phyloP scores from a whole-genome alignment of 495 filamentous ascomycete species.

The Podospora anserina region DNA sequence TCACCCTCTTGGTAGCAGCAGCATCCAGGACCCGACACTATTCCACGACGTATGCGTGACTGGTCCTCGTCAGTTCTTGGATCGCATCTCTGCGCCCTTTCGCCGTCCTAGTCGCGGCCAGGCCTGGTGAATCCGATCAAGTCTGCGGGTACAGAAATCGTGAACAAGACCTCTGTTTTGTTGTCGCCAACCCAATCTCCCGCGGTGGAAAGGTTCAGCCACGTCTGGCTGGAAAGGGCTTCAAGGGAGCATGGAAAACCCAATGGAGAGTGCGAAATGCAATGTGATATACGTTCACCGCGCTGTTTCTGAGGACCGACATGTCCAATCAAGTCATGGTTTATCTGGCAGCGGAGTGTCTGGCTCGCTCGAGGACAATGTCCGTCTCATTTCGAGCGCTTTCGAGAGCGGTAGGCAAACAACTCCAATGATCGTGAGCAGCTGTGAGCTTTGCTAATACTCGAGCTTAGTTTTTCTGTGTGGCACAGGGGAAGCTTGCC shows the following conservation, averaged over 20 bases:
- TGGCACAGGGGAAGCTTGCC: slow-evolving; percentile 64
- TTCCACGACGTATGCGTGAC: neutral
- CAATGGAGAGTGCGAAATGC: slow-evolving; percentile 68
- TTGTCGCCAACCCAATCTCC: neutral
- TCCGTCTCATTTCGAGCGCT: slow-evolving; percentile 45
- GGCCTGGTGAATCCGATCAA: slow-evolving; percentile 15
- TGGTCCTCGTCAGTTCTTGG: neutral
- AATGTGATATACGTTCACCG: slow-evolving; percentile 83
- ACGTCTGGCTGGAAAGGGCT: slow-evolving; percentile 41
- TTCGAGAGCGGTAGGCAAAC: slow-evolving; percentile 48
- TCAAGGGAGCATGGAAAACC: slow-evolving; percentile 59
- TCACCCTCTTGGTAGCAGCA: neutral
- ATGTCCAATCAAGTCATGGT: slow-evolving; percentile 11
- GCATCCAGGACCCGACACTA: too few species aligned
- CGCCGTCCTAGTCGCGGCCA: slow-evolving; percentile 16
- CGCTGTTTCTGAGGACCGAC: slow-evolving; percentile 60
- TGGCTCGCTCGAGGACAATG: slow-evolving; percentile 43
- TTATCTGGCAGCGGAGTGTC: slow-evolving; percentile 14
- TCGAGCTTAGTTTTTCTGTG: slow-evolving; percentile 64
- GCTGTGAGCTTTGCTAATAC: slow-evolving; percentile 26
- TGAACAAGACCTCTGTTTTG: slow-evolving; percentile 12
- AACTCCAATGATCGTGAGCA: neutral
- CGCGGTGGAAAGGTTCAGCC: slow-evolving; percentile 48
- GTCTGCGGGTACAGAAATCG: slow-evolving; percentile 10
- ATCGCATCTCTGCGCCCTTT: slow-evolving; percentile 26